phyloP scores from a whole-genome alignment of 1,139 yeast species.

The Suhomyces terraborum region DNA sequence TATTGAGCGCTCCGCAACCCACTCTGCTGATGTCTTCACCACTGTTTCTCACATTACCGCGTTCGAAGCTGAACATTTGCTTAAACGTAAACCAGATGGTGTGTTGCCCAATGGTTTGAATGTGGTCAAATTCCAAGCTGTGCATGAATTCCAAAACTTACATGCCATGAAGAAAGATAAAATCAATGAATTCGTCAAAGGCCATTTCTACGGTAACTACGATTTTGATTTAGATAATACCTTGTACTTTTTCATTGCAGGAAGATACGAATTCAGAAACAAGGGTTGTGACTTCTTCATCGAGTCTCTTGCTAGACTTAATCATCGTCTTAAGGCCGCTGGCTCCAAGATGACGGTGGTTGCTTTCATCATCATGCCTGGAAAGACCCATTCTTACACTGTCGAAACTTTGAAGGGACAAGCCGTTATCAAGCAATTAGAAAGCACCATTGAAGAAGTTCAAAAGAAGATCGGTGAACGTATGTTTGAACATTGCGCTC shows the following conservation, averaged over 20 bases:
- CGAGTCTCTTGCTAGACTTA: constrained; percentile 89
- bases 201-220: constrained; percentile 95
- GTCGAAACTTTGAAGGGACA: constrained; percentile 96
- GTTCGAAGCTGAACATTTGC: constrained; percentile 86
- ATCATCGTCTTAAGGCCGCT: constrained; percentile 77
- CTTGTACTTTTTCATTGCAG: constrained; percentile 92
- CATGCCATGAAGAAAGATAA: constrained; percentile 91
- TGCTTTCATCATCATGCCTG: constrained; percentile 99
- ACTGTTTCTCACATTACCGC: constrained; percentile 98
- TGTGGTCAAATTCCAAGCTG: constrained; percentile 94
- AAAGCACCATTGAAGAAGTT: constrained; percentile 85
- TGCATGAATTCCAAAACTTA: constrained; percentile 95
- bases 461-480: constrained; percentile 86
- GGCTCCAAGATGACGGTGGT: constrained; percentile 92
- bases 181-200: constrained; percentile 91
- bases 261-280: constrained; percentile 94
- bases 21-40: constrained; percentile 94
- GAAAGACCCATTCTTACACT: constrained; percentile 88
- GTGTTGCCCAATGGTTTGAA: constrained; percentile 95
- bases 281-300: constrained; percentile 96
- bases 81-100: constrained; percentile 96
- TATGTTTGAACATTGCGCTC: constrained; percentile 86
- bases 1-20: constrained; percentile 95
- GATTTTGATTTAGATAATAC: constrained; percentile 95
- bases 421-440: constrained; percentile 91